Evolutionary conservation across 164 flowering plant genomes (phyloP).

Genomic region (Tetracentron sinense): DNA sequence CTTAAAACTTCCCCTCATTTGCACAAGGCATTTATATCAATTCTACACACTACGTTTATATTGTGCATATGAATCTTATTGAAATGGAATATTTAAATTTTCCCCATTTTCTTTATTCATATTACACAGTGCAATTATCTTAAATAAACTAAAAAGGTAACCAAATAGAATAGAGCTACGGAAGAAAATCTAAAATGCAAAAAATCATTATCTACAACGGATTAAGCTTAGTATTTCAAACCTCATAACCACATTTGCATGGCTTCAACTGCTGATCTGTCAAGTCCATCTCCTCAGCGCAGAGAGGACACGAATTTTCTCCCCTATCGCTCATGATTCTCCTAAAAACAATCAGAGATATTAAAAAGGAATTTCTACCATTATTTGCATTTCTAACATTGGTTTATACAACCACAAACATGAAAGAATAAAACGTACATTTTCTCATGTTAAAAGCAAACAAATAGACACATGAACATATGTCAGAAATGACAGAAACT

Average conservation of each 20-base stretch:
- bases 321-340: constrained; percentile 77
- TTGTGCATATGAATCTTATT: no score
- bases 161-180: not conserved
- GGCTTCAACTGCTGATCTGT: constrained; percentile 97
- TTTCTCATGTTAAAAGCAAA: no score
- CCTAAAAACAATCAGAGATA: constrained; percentile 13
- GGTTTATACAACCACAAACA: not conserved
- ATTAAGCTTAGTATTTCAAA: constrained; percentile 12
- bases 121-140: no score
- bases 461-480: no score
- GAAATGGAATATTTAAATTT: no score
- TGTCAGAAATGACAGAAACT: no score
- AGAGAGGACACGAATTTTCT: constrained; percentile 89
- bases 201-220: not conserved
- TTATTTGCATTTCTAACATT: not conserved
- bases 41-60: no score
- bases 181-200: not conserved
- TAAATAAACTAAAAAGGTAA: not conserved
- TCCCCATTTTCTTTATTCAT: no score
- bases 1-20: no score
- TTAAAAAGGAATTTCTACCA: no score
- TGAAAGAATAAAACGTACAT: no score
- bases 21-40: no score
- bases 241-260: constrained; percentile 98
- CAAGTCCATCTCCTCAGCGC: constrained; percentile 96